Base-by-base conservation (phyloP, 768 basidiomycete genomes). In the Auricularia cornea region DNA sequence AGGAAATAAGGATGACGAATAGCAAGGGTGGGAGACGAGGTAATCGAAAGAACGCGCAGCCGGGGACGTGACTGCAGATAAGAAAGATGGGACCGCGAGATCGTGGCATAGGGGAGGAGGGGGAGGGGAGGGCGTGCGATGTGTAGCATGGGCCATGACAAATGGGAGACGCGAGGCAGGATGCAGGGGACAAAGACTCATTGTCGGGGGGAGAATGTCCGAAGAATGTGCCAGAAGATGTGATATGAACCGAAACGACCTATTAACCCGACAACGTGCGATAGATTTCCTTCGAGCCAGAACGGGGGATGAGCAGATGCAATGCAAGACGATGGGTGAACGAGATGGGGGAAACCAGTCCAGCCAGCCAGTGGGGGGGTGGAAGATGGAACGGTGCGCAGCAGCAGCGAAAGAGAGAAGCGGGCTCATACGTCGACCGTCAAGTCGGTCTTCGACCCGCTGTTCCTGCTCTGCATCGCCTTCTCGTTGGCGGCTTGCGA, bases 401-500 rank as follows among this genome's bases (percentile, higher is more conserved):
- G 20, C 5, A 8, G 44, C 8, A 18, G n/a, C n/a, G n/a, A n/a
- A 18, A 5, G 6, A 48, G 23, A 48, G 6, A 23, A 18, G 3
- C 12, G 12, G 44, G 44, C 44, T 57, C 54, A 57, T 31, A 26
- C 54, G 54, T 57, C 54, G 30, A 57, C 54, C 5, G 28, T 31
- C 26, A 57, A 20, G 28, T 57, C 54, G 20, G 28, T 31, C 30
- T 57, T 57, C 8, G 54, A 57, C 6, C 30, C 30, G 54, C 28
- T 26, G 28, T 38, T 38, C 35, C 54, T 26, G 30, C 26, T 57
- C 28, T 57, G 54, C 54, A 57, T 57, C 16, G 54, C 54, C 28
- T 57, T 57, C 74, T 92, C 88, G 70, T 84, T 86, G 31, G 84
- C 92, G 70, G 85, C 84, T 67, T 89, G 88, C 48, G 92, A 93